Evolutionary conservation across 2,329 filamentous ascomycete genomes (phyloP).

Genomic region (Colletotrichum gloeosporioides): DNA sequence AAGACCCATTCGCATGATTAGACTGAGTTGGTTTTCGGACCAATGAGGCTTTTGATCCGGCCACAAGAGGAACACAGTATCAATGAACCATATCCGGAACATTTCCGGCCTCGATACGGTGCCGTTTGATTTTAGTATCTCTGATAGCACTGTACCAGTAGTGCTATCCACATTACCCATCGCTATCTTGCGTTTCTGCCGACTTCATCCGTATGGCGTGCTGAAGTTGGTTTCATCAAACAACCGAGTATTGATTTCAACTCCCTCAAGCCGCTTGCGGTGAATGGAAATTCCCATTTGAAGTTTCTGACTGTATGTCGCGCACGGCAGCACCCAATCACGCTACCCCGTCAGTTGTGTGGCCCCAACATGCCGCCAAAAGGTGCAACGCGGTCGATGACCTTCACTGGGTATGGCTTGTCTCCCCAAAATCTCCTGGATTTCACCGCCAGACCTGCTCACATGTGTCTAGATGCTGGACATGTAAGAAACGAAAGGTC

Average conservation of each 20-base stretch:
- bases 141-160: accelerated
- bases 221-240: background rate
- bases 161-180: background rate
- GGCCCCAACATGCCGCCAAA: background rate
- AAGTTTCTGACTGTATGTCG: accelerated
- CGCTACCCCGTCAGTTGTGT: background rate
- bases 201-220: background rate
- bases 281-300: accelerated
- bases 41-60: background rate
- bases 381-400: background rate
- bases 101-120: background rate
- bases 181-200: background rate
- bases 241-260: background rate
- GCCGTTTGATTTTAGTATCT: accelerated
- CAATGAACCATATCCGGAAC: accelerated
- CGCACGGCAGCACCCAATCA: background rate
- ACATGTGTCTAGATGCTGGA: background rate
- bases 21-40: background rate
- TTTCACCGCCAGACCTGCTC: background rate
- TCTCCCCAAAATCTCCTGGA: background rate
- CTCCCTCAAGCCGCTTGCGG: background rate
- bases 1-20: background rate
- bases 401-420: background rate
- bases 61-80: background rate
- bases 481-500: background rate